phyloP scores from a whole-genome alignment of 2,329 filamentous ascomycete genomes.

The Alternaria infectoria region DNA sequence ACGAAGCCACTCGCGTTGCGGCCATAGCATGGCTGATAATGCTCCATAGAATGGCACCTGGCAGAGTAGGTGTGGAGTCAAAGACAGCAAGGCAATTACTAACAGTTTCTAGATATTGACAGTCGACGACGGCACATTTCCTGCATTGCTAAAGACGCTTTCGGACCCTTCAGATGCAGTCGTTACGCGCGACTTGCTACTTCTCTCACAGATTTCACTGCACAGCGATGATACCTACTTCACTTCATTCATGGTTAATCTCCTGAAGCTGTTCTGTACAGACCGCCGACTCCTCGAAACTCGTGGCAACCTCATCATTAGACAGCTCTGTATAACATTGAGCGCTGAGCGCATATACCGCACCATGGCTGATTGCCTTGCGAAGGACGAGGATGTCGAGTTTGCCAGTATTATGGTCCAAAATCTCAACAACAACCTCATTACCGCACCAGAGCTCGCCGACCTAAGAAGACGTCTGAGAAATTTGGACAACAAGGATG shows the following conservation, averaged over 20 bases:
- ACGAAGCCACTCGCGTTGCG: constrained; percentile 92
- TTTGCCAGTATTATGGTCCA: constrained; percentile 99
- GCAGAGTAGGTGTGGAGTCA: constrained; percentile 66
- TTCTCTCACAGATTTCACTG: constrained; percentile 93
- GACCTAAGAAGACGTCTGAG: constrained; percentile 88
- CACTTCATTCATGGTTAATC: constrained; percentile 95
- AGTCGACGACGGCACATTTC: constrained; percentile 97
- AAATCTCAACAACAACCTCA: constrained; percentile 98
- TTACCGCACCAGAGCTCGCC: constrained; percentile 91
- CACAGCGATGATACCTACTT: constrained; percentile 99
- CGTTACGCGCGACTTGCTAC: constrained; percentile 89
- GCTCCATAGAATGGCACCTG: constrained; percentile 92
- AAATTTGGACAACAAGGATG: constrained; percentile 92
- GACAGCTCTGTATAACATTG: constrained; percentile 89
- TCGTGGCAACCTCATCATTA: constrained; percentile 92
- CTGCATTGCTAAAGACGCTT: constrained; percentile 91
- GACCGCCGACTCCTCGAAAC: constrained; percentile 90
- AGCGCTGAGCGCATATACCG: constrained; percentile 96
- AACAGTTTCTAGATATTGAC: constrained; percentile 63
- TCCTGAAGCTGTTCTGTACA: constrained; percentile 93
- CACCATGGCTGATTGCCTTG: constrained; percentile 92
- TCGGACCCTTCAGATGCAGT: constrained; percentile 96
- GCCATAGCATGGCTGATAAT: constrained; percentile 97
- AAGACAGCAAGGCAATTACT: background rate
- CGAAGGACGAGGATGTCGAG: constrained; percentile 97